Evolutionary conservation across 2,329 filamentous ascomycete genomes (phyloP).

Genomic region (Claviceps sorghi): DNA sequence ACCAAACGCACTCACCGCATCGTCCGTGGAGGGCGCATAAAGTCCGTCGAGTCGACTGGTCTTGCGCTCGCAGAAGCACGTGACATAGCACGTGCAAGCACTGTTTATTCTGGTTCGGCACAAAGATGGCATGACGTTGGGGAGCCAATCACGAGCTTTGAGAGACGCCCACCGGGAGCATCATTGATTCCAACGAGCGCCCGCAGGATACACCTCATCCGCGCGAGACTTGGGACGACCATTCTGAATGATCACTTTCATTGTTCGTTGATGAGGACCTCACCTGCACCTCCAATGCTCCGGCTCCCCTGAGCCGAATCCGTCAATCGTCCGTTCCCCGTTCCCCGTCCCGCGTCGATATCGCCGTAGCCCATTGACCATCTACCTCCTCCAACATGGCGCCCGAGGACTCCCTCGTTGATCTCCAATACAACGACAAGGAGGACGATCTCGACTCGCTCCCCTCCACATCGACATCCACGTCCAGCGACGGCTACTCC

Average conservation of each 20-base stretch:
- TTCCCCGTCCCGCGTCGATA: neutral
- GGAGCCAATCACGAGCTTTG: constrained; percentile 1
- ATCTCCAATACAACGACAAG: constrained; percentile 37
- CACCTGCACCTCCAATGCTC: neutral
- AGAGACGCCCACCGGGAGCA: neutral
- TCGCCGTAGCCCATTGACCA: neutral
- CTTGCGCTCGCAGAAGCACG: neutral
- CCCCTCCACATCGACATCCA: constrained; percentile 30
- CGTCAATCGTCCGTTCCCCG: neutral
- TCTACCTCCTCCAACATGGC: constrained; percentile 12
- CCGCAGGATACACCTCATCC: neutral
- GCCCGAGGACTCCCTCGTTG: constrained; percentile 31
- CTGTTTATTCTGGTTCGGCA: neutral
- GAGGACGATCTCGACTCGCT: constrained; percentile 47
- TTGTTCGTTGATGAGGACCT: neutral
- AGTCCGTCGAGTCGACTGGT: neutral
- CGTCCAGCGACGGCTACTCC: constrained; percentile 39
- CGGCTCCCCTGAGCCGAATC: neutral
- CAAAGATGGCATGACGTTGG: neutral
- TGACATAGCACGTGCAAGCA: neutral
- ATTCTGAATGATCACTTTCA: neutral
- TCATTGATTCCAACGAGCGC: neutral
- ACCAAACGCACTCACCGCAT: neutral
- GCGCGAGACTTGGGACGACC: neutral
- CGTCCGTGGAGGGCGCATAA: neutral